Evolutionary conservation across 2,329 filamentous ascomycete species (phyloP), one percentile per base, ranked within the genome.

Genomic region (Ascochyta pisi): DNA sequence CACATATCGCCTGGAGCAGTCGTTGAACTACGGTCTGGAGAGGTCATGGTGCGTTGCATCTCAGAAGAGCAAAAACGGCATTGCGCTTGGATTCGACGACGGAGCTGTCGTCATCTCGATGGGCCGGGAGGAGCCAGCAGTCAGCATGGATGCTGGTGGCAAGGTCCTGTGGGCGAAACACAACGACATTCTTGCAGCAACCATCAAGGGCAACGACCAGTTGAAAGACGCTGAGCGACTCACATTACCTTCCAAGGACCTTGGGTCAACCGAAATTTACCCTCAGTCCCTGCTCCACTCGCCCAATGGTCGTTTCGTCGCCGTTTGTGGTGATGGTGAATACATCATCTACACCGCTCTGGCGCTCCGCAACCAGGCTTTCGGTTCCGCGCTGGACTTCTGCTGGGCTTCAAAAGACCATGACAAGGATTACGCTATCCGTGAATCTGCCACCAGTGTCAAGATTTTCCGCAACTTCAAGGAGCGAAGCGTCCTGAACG

Each of bases 281-380:
- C 95, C 95, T 1, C 93, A 97, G 73, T 96, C 92, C 0, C 84
- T 99, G 47, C 85, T 92, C 33, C 95, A 99, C 79, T 97, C 93
- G n/a, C 91, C 95, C 33, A 99, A 99, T 67, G 92, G 92, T 47
- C 87, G 92, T 58, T 95, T 95, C 65, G 91, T 95, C 44, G 90
- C 90, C 16, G 89, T 93, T 2, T 98, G 94, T 64, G 95, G 95
- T 64, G 95, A 99, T 74, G 95, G 95, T 60, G 95, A 99, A 78
- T 99, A 97, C 79, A 98, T 98, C 75, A 96, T 98, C 70, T 98
- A 98, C 81, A 98, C 95, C 26, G 93, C 95, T 52, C 84, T 98
- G 55, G 94, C 94, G 3, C 96, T 96, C 85, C 88, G 95, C 74
- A 98, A 99, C 79, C 97, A 98, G 81, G 92, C 92, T 3, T 99